phyloP scores from a whole-genome alignment of 176 grass and related monocot species.

The bread wheat (Triticum aestivum) region DNA sequence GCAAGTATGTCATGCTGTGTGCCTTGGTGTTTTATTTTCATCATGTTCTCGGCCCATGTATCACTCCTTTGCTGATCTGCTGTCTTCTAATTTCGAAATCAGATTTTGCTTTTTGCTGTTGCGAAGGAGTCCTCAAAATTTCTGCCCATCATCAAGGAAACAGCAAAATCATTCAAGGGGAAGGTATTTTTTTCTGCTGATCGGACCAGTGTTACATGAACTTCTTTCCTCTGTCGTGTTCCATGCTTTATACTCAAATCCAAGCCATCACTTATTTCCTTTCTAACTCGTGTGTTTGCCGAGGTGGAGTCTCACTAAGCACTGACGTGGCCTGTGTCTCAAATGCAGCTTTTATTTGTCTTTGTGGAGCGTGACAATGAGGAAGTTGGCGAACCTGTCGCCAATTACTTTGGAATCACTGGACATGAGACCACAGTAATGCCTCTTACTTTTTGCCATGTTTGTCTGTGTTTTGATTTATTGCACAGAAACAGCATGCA shows the following conservation, averaged over 20 bases:
- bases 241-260: background rate
- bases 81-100: conserved; percentile 9
- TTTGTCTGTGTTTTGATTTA: background rate
- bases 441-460: background rate
- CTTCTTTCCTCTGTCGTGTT: background rate
- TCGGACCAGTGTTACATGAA: background rate
- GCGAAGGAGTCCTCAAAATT: conserved; percentile 61
- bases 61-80: conserved; percentile 20
- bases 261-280: background rate
- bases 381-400: conserved; percentile 84
- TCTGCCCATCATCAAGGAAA: conserved; percentile 74
- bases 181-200: conserved; percentile 53
- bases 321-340: background rate
- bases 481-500: background rate
- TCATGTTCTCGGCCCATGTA: background rate
- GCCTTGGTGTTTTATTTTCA: background rate
- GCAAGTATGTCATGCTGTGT: conserved; percentile 49
- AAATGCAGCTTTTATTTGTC: conserved; percentile 85
- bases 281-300: background rate
- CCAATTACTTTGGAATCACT: conserved; percentile 82
- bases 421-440: conserved; percentile 68
- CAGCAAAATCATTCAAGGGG: conserved; percentile 84
- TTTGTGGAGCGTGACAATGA: conserved; percentile 82
- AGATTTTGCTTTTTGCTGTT: conserved; percentile 85
- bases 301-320: background rate